Base-by-base conservation (phyloP, 768 basidiomycete genomes). In the Cystobasidium ongulense region DNA sequence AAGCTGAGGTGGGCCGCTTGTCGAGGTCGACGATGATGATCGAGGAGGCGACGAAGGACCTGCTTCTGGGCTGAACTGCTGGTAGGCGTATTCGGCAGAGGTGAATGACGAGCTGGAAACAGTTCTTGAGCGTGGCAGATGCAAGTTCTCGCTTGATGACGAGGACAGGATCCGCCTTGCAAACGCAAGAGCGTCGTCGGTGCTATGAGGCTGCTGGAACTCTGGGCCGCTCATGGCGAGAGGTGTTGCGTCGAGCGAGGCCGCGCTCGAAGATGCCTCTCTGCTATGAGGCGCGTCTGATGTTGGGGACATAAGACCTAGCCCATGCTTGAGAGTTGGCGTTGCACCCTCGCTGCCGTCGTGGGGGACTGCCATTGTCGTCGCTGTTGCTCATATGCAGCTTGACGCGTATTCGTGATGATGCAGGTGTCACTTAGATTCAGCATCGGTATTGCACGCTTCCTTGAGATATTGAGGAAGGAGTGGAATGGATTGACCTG, bases 31-130 rank as follows among this genome's bases (percentile, higher is more conserved):
- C n/a, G 57, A 27, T 21, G 21, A 59, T 59, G 57, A 35, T 29
- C 29, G 57, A 59, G 53, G 53, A 23, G 57, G 33, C 57, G 57
- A 59, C 57, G 57, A 59, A 59, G 57, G 57, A 7, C 57, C 57
- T 29, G 57, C 57, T 21, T 59, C 57, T 31, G 57, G 57, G 33
- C 25, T 59, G 33, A 29, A 59, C 21, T 31, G 29, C 25, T 27
- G 57, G 21, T 35, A 27, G 33, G 29, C 57, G 29, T 35, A 27
- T 15, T 27, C 57, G 33, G 57, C 57, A 27, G 33, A 59, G 33
- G 5, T 13, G 33, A 35, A 15, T 8, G 57, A 35, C 5, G 25
- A 59, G 57, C 17, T 29, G 11, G 57, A 29, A 23, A 35, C 25
- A 15, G 57, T 29, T 27, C 57, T 59, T 29, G 57, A 27, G 11